Conservation (phyloP, 805 yeast species). For the Saturnispora serradocipensis region DNA sequence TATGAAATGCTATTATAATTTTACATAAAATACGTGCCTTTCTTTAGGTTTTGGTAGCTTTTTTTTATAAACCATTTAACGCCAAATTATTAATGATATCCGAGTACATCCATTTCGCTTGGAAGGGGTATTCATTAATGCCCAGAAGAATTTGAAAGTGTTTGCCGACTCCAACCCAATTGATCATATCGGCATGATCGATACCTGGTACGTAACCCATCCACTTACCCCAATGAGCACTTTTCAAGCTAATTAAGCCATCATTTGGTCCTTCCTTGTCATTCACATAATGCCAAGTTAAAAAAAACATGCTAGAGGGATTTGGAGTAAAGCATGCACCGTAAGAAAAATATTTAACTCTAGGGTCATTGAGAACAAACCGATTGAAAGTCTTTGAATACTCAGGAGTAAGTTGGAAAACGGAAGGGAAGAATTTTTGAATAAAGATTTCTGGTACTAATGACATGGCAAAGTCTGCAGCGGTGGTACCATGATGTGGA, state of each 20-base stretch:
- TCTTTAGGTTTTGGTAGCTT: background rate
- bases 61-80: conserved; percentile 39
- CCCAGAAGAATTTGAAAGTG: conserved; percentile 27
- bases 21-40: background rate
- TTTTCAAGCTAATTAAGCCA: conserved; percentile 73
- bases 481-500: conserved; percentile 80
- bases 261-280: conserved; percentile 54
- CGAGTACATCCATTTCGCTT: conserved; percentile 61
- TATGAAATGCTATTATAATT: conserved; percentile 11
- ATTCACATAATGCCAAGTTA: conserved; percentile 57
- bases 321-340: conserved; percentile 67
- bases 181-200: conserved; percentile 81
- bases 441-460: conserved; percentile 16
- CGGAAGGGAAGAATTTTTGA: conserved; percentile 25
- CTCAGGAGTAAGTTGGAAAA: conserved; percentile 58
- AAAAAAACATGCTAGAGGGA: conserved; percentile 50
- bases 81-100: conserved; percentile 59
- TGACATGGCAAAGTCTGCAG: conserved; percentile 59
- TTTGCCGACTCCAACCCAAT: conserved; percentile 59
- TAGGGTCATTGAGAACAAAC: conserved; percentile 42
- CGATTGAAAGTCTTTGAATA: conserved; percentile 47
- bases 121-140: conserved; percentile 29
- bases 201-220: conserved; percentile 68
- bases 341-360: conserved; percentile 68
- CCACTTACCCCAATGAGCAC: conserved; percentile 79